Conservation (phyloP, 495 filamentous ascomycete species). For the Hypoxylon fragiforme region DNA sequence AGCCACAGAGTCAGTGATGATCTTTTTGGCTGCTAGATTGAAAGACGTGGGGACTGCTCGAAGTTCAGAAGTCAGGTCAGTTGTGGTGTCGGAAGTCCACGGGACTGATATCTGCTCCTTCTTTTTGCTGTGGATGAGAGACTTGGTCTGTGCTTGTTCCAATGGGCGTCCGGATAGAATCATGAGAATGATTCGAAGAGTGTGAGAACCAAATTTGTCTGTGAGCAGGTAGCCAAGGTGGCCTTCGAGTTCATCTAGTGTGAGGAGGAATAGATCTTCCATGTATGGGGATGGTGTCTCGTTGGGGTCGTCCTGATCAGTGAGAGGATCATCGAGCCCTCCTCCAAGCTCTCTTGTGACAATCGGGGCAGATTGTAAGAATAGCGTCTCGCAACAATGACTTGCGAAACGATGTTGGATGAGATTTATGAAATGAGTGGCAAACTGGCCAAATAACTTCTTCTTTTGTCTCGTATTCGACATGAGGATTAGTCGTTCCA, state of each 20-base stretch:
- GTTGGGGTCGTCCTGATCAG: constrained; percentile 50
- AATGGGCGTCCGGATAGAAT: constrained; percentile 83
- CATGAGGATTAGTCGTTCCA: constrained; percentile 86
- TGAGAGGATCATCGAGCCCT: constrained; percentile 34
- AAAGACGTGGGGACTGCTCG: constrained; percentile 79
- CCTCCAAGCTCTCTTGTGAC: constrained; percentile 72
- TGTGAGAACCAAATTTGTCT: constrained; percentile 89
- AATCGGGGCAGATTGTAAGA: constrained; percentile 75
- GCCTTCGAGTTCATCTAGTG: constrained; percentile 80
- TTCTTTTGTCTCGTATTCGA: constrained; percentile 83
- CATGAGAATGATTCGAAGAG: constrained; percentile 78
- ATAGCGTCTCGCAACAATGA: constrained; percentile 94
- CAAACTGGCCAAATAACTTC: constrained; percentile 78
- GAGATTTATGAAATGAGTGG: constrained; percentile 83
- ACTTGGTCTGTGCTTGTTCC: constrained; percentile 62
- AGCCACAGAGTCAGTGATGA: constrained; percentile 72
- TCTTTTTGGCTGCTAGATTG: constrained; percentile 69
- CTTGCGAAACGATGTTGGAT: constrained; percentile 94
- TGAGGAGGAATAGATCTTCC: constrained; percentile 81
- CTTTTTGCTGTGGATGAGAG: constrained; percentile 79
- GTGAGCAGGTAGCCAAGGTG: constrained; percentile 83
- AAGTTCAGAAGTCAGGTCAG: constrained; percentile 41
- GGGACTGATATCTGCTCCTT: constrained; percentile 75
- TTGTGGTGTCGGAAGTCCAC: constrained; percentile 45
- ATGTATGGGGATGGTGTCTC: constrained; percentile 58